phyloP scores from a whole-genome alignment of 2,329 filamentous ascomycete species.

The Neonectria sp. region DNA sequence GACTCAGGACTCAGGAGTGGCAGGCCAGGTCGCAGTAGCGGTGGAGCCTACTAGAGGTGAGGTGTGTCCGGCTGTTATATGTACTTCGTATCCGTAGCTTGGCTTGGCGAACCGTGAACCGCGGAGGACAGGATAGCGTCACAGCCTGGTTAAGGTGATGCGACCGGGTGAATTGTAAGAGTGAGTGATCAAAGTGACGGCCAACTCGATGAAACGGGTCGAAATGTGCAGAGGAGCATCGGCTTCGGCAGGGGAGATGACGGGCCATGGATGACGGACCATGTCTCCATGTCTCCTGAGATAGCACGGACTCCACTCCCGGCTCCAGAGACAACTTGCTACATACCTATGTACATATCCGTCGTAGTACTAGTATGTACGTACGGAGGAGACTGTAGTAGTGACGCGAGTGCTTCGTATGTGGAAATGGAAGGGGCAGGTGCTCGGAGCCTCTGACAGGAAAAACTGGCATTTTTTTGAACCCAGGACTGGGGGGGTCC shows the following conservation, averaged over 20 bases:
- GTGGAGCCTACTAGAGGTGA: background rate
- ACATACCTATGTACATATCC: background rate
- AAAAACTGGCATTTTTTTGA: background rate
- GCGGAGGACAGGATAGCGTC: background rate
- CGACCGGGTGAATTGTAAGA: background rate
- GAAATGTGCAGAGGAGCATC: slow-evolving; percentile 7
- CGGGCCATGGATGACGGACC: background rate
- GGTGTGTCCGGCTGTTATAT: background rate
- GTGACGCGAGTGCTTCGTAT: background rate
- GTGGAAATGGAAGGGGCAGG: slow-evolving; percentile 2
- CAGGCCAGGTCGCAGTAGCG: background rate
- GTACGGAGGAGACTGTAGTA: background rate
- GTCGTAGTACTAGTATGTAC: background rate
- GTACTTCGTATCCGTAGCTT: background rate
- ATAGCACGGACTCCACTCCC: background rate
- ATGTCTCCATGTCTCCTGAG: slow-evolving; percentile 6
- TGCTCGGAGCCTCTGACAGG: background rate
- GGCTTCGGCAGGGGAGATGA: background rate
- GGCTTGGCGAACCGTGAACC: background rate
- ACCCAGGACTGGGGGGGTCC: background rate
- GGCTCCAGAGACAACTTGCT: background rate
- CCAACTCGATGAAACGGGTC: background rate
- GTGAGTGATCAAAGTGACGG: background rate
- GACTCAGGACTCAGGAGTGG: background rate
- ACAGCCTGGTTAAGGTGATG: background rate